Evolutionary conservation across 148 eudicot genomes (phyloP).

Genomic region (Fagopyrum esculentum): DNA sequence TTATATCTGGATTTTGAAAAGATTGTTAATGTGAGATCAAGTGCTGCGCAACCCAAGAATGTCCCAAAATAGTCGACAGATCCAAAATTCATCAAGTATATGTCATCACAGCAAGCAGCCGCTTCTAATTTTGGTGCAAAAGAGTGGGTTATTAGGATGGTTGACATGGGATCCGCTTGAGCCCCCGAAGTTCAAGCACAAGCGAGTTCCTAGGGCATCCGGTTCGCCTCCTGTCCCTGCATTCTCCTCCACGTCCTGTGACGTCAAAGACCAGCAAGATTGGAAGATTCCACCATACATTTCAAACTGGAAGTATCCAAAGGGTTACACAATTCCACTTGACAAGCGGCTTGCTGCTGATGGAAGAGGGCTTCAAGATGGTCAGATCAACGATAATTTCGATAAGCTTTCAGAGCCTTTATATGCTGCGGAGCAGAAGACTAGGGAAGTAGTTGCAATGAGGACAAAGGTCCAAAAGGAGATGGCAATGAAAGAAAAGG

Average conservation of each 20-base stretch:
- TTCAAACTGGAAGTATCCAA: slow-evolving; percentile 91
- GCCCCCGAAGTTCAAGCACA: slow-evolving; percentile 88
- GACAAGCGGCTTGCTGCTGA: slow-evolving; percentile 88
- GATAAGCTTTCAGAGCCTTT: slow-evolving; percentile 74
- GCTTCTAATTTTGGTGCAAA: slow-evolving; percentile 85
- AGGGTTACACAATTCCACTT: slow-evolving; percentile 82
- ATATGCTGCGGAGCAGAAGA: slow-evolving; percentile 73
- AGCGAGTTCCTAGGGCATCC: slow-evolving; percentile 78
- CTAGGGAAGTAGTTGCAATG: slow-evolving; percentile 79
- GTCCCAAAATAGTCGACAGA: slow-evolving; percentile 62
- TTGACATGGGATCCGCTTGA: slow-evolving; percentile 90
- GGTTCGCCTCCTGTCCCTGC: slow-evolving; percentile 98
- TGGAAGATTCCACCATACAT: slow-evolving; percentile 94
- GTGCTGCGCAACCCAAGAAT: slow-evolving; percentile 85
- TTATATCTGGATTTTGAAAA: slow-evolving; percentile 32
- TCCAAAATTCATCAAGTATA: slow-evolving; percentile 69
- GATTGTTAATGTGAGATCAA: slow-evolving; percentile 64
- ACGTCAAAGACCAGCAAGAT: slow-evolving; percentile 89
- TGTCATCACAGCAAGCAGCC: slow-evolving; percentile 67
- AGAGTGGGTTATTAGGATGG: slow-evolving; percentile 78
- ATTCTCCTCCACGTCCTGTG: slow-evolving; percentile 86
- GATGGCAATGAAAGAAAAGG: slow-evolving; percentile 61
- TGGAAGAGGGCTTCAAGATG: slow-evolving; percentile 86
- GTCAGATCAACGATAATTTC: slow-evolving; percentile 67
- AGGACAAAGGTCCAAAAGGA: slow-evolving; percentile 70